Base-by-base conservation (phyloP, 2,329 filamentous ascomycete species). In the Ustulina deusta region DNA sequence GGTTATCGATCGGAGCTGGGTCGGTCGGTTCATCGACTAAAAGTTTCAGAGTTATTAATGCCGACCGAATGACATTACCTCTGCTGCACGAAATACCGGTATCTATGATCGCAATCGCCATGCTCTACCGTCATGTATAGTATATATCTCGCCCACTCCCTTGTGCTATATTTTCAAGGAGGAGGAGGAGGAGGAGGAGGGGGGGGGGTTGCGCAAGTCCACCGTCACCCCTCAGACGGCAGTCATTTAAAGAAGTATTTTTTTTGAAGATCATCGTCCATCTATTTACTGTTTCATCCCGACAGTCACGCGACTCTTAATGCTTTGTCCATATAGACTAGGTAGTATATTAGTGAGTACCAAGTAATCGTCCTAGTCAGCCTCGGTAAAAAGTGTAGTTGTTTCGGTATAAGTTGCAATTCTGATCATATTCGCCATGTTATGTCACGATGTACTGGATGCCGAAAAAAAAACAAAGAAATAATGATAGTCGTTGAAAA, bases 41-140 rank as follows among this genome's bases (percentile, higher is more conserved):
- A 9, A 7, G 56, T 63, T 67, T 67, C 65, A 64, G 46, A 59
- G n/a, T 64, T 64, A 49, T 46, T 51, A 3, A 22, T 32, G 25
- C 22, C 29, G 36, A 20, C 22, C 54, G 7, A 11, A 56, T 29
- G 7, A 29, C n/a, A 9, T 17, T 27, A 27, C 3, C 22, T 32
- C 34, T 3, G 11, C 34, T n/a, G 15, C 52, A 27, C 10, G 22
- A 20, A 40, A 42, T 56, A 32, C 48, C 48, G n/a, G n/a, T n/a
- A n/a, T n/a, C n/a, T 20, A n/a, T 11, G 27, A n/a, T 3, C n/a
- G 42, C n/a, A 13, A 22, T 49, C 22, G 29, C 17, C 3, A 10
- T 49, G 22, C 17, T 17, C n/a, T 10, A 29, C 6, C 11, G 11
- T 13, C 6, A 2, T 49, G 22, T 11, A 46, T 3, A 4, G 2